These are phyloP conservation scores for Malassezia cuniculi DNA, from an alignment of 1,284 basidiomycete genomes.

Conservation along the genomic window DNA sequence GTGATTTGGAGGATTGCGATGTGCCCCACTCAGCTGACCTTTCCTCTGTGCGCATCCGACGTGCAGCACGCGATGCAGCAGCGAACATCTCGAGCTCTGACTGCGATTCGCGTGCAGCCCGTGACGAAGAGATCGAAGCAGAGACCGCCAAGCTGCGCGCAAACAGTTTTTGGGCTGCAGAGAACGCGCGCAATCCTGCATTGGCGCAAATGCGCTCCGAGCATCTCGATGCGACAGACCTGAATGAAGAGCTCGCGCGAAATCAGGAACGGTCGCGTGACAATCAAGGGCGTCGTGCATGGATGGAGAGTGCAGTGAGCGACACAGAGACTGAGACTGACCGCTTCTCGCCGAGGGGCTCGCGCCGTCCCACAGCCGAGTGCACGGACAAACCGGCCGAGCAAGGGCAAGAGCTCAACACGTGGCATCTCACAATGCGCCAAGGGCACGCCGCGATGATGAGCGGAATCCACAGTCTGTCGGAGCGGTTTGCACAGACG, in stretches of 20 bases:
- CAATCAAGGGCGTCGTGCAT: constrained; percentile 31
- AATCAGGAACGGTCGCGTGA: constrained; percentile 33
- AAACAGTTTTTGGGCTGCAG: constrained; percentile 19
- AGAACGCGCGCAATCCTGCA: constrained; percentile 22
- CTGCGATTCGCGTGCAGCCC: constrained; percentile 14
- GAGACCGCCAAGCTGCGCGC: constrained; percentile 14
- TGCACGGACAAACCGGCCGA: not conserved
- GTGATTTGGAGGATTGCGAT: no score
- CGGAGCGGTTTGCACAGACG: constrained; percentile 70
- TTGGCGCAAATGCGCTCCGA: constrained; percentile 22
- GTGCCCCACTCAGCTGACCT: no score
- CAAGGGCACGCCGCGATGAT: constrained; percentile 92
- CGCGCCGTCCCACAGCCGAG: constrained; percentile 16
- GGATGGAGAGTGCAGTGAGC: constrained; percentile 37
- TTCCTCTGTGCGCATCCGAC: no score
- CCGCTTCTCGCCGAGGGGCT: constrained; percentile 33
- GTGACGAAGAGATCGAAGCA: constrained; percentile 9
- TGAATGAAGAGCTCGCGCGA: constrained; percentile 30
- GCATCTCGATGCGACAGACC: constrained; percentile 23
- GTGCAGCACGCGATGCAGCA: no score
- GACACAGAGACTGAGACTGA: constrained; percentile 34
- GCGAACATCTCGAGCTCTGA: no score
- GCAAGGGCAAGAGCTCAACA: constrained; percentile 19
- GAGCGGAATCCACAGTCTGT: constrained; percentile 74
- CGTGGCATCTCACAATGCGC: constrained; percentile 67